Evolutionary conservation across 1,284 basidiomycete species (phyloP).

Genomic region (Boletus calvinii): DNA sequence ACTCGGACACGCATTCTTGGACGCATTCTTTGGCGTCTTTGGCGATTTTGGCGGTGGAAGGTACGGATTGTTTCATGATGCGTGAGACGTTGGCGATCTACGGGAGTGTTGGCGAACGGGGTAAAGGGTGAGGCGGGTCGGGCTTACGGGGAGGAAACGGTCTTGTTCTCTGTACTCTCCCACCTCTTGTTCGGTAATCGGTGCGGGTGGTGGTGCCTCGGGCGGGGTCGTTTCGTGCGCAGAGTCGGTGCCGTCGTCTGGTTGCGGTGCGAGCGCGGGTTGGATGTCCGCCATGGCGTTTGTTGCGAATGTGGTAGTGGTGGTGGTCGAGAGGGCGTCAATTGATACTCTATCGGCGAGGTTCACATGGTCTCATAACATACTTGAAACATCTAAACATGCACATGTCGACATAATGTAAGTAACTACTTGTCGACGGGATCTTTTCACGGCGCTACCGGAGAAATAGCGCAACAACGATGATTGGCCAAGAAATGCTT

Average conservation of each 20-base stretch:
- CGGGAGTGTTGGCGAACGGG: neutral
- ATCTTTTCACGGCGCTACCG: conserved; percentile 19
- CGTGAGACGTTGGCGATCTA: conserved; percentile 95
- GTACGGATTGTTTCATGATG: conserved; percentile 91
- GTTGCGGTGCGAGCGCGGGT: conserved; percentile 53
- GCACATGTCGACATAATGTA: too few relatives aligned
- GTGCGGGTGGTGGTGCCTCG: conserved; percentile 56
- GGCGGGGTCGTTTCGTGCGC: conserved; percentile 38
- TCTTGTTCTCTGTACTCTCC: conserved; percentile 93
- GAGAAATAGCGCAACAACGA: conserved; percentile 7
- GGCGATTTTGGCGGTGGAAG: conserved; percentile 91
- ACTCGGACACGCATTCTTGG: conserved; percentile 95
- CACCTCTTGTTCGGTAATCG: conserved; percentile 88
- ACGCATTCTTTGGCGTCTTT: conserved; percentile 97
- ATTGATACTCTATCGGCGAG: neutral
- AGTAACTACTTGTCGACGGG: neutral
- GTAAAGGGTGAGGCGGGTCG: neutral
- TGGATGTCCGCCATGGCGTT: conserved; percentile 51
- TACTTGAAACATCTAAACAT: neutral
- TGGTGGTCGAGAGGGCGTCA: neutral
- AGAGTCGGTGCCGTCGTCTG: conserved; percentile 45
- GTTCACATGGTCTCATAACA: neutral
- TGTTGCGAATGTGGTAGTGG: neutral
- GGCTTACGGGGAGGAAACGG: conserved; percentile 76
- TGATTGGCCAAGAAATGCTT: conserved; percentile 24